Evolutionary conservation across 148 eudicot genomes (phyloP).

Genomic region (Rhododendron griersonianum): DNA sequence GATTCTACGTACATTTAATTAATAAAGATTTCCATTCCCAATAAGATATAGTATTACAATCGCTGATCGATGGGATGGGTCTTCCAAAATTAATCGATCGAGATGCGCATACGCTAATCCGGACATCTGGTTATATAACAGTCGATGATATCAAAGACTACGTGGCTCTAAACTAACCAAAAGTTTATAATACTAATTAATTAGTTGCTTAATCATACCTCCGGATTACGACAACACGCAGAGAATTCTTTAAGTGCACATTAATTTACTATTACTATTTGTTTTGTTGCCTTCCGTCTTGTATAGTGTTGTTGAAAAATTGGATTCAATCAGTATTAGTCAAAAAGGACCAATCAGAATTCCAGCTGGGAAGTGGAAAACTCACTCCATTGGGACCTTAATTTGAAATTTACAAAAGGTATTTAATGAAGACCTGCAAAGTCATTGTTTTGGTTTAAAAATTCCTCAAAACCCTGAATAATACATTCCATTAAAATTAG

Average conservation of each 20-base stretch:
- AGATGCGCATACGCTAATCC: too few species aligned
- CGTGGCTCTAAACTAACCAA: not conserved
- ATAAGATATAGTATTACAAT: not conserved
- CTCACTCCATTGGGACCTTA: constrained; percentile 8
- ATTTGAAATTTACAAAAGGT: not conserved
- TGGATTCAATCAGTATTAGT: not conserved
- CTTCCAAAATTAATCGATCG: too few species aligned
- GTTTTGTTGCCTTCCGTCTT: not conserved
- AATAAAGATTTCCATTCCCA: not conserved
- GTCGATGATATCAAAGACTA: too few species aligned
- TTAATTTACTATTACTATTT: not conserved
- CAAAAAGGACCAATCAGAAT: constrained; percentile 14
- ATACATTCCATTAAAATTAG: not conserved
- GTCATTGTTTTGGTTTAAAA: constrained; percentile 9
- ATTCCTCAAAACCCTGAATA: not conserved
- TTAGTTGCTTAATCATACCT: not conserved
- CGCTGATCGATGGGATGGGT: not conserved
- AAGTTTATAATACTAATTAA: too few species aligned
- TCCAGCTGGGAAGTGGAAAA: constrained; percentile 21
- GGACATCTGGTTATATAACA: too few species aligned
- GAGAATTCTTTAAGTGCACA: not conserved
- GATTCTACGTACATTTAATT: not conserved
- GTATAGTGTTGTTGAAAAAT: not conserved
- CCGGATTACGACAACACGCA: not conserved
- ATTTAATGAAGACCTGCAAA: not conserved